A percentile compares a stretch with the other conserved stretches of the same genome.
These are phyloP conservation scores for Candida frijolesensis DNA, from an alignment of 1,139 yeast genomes.

Conservation along the genomic window DNA sequence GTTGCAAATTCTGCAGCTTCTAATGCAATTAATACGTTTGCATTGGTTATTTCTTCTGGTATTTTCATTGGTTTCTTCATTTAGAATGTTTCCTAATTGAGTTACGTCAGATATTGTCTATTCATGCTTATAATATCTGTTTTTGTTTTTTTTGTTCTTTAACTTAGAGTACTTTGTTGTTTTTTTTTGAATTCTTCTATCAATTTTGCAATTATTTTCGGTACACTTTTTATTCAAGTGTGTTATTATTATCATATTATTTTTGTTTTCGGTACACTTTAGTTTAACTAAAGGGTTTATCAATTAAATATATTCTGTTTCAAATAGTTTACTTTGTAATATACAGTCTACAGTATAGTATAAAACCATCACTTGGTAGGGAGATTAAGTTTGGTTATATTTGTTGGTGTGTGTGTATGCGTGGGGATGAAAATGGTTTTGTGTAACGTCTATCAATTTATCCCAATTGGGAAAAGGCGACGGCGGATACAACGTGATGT, in stretches of 20 bases:
- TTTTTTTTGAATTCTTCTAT: no score
- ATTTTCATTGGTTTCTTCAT: background rate
- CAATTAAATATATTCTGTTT: no score
- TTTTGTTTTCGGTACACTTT: background rate
- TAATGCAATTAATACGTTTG: background rate
- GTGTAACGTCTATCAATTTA: background rate
- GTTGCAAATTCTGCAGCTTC: background rate
- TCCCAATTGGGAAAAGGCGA: background rate
- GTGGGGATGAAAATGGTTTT: background rate
- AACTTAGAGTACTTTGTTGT: no score
- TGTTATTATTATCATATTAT: background rate
- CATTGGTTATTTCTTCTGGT: background rate
- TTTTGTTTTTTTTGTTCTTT: no score
- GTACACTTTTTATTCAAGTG: background rate
- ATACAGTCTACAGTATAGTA: no score
- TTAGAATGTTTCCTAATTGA: background rate
- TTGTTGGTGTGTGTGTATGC: no score
- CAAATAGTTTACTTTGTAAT: no score
- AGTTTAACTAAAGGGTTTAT: background rate
- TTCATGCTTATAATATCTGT: no score
- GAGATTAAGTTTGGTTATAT: no score
- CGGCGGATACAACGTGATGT: background rate
- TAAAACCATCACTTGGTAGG: no score
- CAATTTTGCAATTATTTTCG: background rate
- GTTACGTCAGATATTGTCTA: background rate